Evolutionary conservation across 345 rosid species (phyloP), one percentile per base, ranked within the genome.

Genomic region (Geranium rotundifolium): DNA sequence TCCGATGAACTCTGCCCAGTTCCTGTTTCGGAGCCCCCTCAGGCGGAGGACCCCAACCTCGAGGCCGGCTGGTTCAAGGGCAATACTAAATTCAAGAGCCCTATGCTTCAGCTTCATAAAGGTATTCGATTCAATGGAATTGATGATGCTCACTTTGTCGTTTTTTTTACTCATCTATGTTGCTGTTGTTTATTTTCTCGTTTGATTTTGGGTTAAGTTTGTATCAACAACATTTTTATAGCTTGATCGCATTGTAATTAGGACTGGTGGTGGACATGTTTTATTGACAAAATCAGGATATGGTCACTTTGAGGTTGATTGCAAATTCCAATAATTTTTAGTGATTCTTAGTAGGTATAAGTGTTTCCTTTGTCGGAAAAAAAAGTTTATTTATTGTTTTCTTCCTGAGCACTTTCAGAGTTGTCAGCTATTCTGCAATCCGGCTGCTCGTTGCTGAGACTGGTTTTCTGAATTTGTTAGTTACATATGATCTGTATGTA

Each of bases 101-200:
- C 95, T 20, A 87, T 92, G 96, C 86, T 92, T 64, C 95, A 87
- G 65, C 74, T 92, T 61, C 98, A 92, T 77, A 92, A 87, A 89
- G 98, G 96, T 87, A 63, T 29, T 49, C 8, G 12, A 46, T 46
- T 46, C 14, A 46, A 46, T 34, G 6, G 52, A 46, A 46, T 46
- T 9, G 52, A 10, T 46, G 52, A 46, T 10, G 50, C 29, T 27
- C 41, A 31, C 34, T 56, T 0, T 14, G 18, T 9, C 58, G 19
- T 19, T 63, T 19, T 4, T 5, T 8, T 31, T 19, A 29, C 52
- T 46, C 19, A 57, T 7, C 30, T 30, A 17, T 16, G 31, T 16
- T 20, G 27, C 27, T 23, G 3, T 2, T 20, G 60, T 20, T 8
- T 19, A 7, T 2, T 57, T 12, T 19, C 10, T 20, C 41, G 0